phyloP scores from a whole-genome alignment of 2,329 filamentous ascomycete species.

The Pseudogymnoascus sp. region DNA sequence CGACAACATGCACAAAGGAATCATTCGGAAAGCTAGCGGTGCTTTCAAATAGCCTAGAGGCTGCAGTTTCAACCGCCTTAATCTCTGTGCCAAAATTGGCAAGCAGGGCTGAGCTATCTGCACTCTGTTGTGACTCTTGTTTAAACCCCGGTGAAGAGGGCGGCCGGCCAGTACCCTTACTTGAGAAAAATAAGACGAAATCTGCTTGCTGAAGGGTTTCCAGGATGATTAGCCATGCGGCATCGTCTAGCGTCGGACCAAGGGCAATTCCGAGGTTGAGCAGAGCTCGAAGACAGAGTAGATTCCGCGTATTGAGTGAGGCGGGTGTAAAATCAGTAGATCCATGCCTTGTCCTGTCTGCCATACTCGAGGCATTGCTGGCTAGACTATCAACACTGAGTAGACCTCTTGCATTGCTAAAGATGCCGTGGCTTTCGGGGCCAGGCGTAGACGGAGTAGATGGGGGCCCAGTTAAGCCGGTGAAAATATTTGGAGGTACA shows the following conservation, averaged over 20 bases:
- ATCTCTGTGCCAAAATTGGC: slow-evolving; percentile 73
- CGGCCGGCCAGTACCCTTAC: slow-evolving; percentile 46
- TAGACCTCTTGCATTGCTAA: slow-evolving; percentile 64
- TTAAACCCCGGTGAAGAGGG: slow-evolving; percentile 41
- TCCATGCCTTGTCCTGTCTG: slow-evolving; percentile 52
- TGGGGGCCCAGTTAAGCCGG: slow-evolving; percentile 46
- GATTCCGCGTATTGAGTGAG: slow-evolving; percentile 75
- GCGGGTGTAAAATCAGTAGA: slow-evolving; percentile 47
- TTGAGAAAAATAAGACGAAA: slow-evolving; percentile 61
- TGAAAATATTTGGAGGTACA: slow-evolving; percentile 72
- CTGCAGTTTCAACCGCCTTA: slow-evolving; percentile 80
- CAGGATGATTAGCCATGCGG: slow-evolving; percentile 83
- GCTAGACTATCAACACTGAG: slow-evolving; percentile 67
- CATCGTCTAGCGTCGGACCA: slow-evolving; percentile 69
- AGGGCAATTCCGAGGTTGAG: slow-evolving; percentile 94
- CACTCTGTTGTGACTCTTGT: slow-evolving; percentile 37
- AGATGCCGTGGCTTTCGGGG: slow-evolving; percentile 49
- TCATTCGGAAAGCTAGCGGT: slow-evolving; percentile 83
- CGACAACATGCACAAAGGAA: slow-evolving; percentile 70
- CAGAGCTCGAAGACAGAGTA: slow-evolving; percentile 81
- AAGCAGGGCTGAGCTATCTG: slow-evolving; percentile 35
- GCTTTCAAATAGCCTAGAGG: slow-evolving; percentile 80
- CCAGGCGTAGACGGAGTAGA: slow-evolving; percentile 39
- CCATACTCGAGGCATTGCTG: slow-evolving; percentile 46
- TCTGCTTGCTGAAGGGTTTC: slow-evolving; percentile 92